Evolutionary conservation across 1,284 basidiomycete species (phyloP), one percentile per base, ranked within the genome.

Genomic region (Cutaneotrichosporon sp.): DNA sequence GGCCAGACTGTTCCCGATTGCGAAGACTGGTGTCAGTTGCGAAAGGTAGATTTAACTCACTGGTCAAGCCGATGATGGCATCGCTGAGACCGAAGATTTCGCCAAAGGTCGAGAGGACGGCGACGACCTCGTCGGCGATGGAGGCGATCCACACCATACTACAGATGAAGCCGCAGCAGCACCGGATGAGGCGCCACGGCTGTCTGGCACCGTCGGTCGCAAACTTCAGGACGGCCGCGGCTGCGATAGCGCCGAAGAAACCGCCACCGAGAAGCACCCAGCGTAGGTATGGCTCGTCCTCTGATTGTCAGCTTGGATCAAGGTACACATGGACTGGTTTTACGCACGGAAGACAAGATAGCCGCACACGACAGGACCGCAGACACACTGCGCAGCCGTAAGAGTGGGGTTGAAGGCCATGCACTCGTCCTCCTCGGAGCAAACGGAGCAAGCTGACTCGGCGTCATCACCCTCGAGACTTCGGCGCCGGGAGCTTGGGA

Each of bases 91-190:
- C 92, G 63, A 96, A 87, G 52, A 97, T 88, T 72, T 87, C 84
- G 16, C 93, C 94, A 63, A 96, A 86, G 0, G 90, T 87, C 86
- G 94, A 84, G 14, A 96, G 80, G 7, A 94, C 84, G 41, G 85
- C 82, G 24, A 96, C 90, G 3, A 93, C 90, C 71, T 96, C 89
- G 69, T 94, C 90, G 1, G 92, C 91, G 49, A 96, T 92, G 8
- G 86, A 87, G 81, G 93, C 90, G 63, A 96, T 94, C 92, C 92
- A 96, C 5, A 96, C 84, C 62, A 94, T 83, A 12, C 90, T 81
- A 33, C 93, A 86, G 27, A 85, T 74, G 75, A 97, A 97, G 1
- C 92, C 92, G 78, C 90, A 84, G 33, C 84, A 86, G 67, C 89
- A 93, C 16, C 90, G 80, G n/a, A 81, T 79, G 69, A 89, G 79